A percentile compares a stretch with the other conserved stretches of the same genome.
These are phyloP conservation scores for Shiraia sp. DNA, from an alignment of 2,329 filamentous ascomycete species.

Conservation along the genomic window DNA sequence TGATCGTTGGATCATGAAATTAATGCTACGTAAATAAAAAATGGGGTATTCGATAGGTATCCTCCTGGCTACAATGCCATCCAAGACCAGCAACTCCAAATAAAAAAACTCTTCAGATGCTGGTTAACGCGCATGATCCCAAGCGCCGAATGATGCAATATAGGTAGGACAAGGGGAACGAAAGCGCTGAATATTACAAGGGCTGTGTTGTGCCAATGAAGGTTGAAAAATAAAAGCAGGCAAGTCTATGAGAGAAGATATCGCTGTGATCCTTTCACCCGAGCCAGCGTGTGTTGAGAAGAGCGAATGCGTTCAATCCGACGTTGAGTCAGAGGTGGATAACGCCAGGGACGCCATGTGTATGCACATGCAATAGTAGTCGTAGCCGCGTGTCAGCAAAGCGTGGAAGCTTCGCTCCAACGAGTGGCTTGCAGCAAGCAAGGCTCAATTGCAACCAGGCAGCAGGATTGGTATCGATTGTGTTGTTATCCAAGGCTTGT, in stretches of 20 bases:
- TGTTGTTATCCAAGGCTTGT: constrained; percentile 18
- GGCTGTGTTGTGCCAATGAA: constrained; percentile 20
- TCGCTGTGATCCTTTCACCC: constrained; percentile 37
- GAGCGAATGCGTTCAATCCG: constrained; percentile 17
- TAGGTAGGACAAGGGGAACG: constrained; percentile 24
- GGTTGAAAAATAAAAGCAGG: background rate
- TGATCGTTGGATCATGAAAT: constrained; percentile 22
- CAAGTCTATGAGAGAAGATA: constrained; percentile 25
- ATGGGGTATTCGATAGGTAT: constrained; percentile 25
- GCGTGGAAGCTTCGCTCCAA: constrained; percentile 10
- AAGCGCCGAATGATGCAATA: constrained; percentile 41
- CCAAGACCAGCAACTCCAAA: constrained; percentile 26
- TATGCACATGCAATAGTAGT: constrained; percentile 8
- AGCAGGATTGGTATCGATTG: constrained; percentile 11
- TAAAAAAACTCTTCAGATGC: constrained; percentile 20
- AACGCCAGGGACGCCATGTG: constrained; percentile 22
- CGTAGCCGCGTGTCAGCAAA: constrained; percentile 21
- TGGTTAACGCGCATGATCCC: constrained; percentile 19
- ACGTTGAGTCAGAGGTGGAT: constrained; percentile 29
- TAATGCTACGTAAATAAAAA: constrained; percentile 19
- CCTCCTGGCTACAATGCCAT: constrained; percentile 24
- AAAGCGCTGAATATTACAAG: constrained; percentile 44
- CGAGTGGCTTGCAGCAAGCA: constrained; percentile 18
- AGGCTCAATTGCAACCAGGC: constrained; percentile 17
- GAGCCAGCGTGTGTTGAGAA: constrained; percentile 42